Conservation (phyloP, 2,329 filamentous ascomycete genomes). For the Aureobasidium sp. region DNA sequence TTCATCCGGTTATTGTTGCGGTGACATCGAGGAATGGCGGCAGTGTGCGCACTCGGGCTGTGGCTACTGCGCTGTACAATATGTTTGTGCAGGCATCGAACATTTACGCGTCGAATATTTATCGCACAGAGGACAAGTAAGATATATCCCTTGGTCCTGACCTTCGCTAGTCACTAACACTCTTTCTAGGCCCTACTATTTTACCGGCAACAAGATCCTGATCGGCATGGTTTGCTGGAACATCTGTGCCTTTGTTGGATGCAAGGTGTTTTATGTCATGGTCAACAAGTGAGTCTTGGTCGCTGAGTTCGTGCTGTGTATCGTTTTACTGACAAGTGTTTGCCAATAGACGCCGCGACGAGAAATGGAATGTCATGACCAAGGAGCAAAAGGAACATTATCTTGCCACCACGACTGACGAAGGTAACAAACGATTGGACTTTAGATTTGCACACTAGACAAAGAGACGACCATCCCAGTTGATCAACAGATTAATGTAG, state of each 20-base stretch:
- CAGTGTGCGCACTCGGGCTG: constrained; percentile 54
- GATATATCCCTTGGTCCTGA: constrained; percentile 17
- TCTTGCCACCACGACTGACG: constrained; percentile 33
- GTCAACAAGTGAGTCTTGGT: constrained; percentile 37
- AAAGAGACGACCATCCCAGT: background rate
- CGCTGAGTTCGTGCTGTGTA: background rate
- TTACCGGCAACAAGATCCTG: constrained; percentile 47
- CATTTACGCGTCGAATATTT: constrained; percentile 28
- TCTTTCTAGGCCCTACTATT: constrained; percentile 43
- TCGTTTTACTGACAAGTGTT: background rate
- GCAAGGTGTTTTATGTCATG: constrained; percentile 48
- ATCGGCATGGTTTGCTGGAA: constrained; percentile 46
- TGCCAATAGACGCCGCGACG: constrained; percentile 32
- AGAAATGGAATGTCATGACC: constrained; percentile 43
- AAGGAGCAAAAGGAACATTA: constrained; percentile 45
- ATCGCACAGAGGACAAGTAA: constrained; percentile 18
- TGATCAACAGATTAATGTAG: too few relatives aligned
- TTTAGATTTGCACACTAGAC: constrained; percentile 31
- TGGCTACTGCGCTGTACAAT: constrained; percentile 59
- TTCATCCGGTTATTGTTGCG: constrained; percentile 53
- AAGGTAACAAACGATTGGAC: constrained; percentile 36
- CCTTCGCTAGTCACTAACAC: constrained; percentile 20
- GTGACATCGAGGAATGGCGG: constrained; percentile 58
- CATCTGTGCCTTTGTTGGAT: constrained; percentile 44
- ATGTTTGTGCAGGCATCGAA: constrained; percentile 36